Evolutionary conservation across 2,329 filamentous ascomycete genomes (phyloP), one percentile per base, ranked within the genome.

Genomic region (Talaromyces amestolkiae): DNA sequence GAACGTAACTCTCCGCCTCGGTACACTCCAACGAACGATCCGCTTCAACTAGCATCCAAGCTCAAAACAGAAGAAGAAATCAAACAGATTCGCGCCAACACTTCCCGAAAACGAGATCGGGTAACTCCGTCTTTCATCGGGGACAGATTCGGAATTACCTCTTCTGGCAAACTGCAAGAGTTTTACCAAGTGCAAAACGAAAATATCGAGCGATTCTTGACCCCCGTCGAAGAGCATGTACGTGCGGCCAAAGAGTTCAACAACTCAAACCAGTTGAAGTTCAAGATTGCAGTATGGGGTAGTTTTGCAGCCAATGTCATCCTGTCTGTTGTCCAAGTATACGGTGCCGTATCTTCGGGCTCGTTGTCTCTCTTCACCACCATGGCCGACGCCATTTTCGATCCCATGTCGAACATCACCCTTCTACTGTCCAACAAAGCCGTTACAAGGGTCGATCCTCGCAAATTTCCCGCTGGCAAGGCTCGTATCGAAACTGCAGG

Each of bases 321-420:
- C 33, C 84, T 99, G 6, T 88, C 93, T 0, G 84, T 84, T 3
- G 83, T 99, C 19, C 95, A 99, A 78, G 82, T 97, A 43, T 99
- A 96, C 75, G 95, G 90, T 51, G 95, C 95, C 67, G 86, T 92
- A 54, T 87, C 91, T 0, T 97, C 93, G 0, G 88, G 90, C 56
- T 97, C 93, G n/a, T 85, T 98, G 41, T 97, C 94, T 5, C 87
- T 99, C 56, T 97, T 98, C 81, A 97, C 95, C 17, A 99, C 94
- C 68, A 96, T 96, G 91, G 94, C 93, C 17, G 95, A 99, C 78
- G 89, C 93, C 61, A 84, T 98, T 69, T 98, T 98, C 79, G 95
- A 98, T 75, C 95, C 93, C 9, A 75, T 96, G 73, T 94, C 91
- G 73, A 97, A 97, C 73, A 77, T 97, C 61, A 94, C 91, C 0